phyloP scores from a whole-genome alignment of 1,284 basidiomycete genomes.

The Rhodotorula sp. region DNA sequence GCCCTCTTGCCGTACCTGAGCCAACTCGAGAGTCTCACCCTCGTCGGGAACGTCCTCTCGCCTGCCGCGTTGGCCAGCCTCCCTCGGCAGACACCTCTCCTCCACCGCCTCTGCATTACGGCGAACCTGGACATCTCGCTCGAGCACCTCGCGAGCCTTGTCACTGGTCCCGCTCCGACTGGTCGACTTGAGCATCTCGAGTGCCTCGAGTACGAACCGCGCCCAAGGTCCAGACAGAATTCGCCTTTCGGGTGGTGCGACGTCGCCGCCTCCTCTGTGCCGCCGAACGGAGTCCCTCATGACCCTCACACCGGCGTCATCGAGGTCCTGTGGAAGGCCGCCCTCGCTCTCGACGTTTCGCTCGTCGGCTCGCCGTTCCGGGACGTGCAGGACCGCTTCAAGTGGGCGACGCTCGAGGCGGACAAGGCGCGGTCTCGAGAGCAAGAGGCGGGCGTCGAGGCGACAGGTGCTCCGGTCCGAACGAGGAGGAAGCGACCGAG shows the following conservation, averaged over 20 bases:
- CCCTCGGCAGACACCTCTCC: not conserved
- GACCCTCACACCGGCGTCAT: not conserved
- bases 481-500: conserved; percentile 21
- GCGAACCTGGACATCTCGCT: not conserved
- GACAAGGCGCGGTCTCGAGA: not conserved
- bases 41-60: not conserved
- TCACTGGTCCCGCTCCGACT: not conserved
- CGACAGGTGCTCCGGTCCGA: not conserved
- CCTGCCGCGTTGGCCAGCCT: not conserved
- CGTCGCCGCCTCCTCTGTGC: no score
- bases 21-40: not conserved
- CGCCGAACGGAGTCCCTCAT: not conserved
- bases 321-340: conserved; percentile 6
- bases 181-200: not conserved
- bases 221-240: no score
- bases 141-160: not conserved
- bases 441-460: not conserved
- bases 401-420: conserved; percentile 19
- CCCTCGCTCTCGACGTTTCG: not conserved
- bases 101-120: not conserved
- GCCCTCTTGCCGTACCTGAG: not conserved
- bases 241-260: no score
- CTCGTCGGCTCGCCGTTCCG: conserved; percentile 14
- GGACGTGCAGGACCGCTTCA: conserved; percentile 3
- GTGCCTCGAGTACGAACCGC: no score